Percentiles rank a stretch among this genome's conserved stretches.
Conservation (phyloP, 1,284 basidiomycete genomes). For the Tilletia setariae region DNA sequence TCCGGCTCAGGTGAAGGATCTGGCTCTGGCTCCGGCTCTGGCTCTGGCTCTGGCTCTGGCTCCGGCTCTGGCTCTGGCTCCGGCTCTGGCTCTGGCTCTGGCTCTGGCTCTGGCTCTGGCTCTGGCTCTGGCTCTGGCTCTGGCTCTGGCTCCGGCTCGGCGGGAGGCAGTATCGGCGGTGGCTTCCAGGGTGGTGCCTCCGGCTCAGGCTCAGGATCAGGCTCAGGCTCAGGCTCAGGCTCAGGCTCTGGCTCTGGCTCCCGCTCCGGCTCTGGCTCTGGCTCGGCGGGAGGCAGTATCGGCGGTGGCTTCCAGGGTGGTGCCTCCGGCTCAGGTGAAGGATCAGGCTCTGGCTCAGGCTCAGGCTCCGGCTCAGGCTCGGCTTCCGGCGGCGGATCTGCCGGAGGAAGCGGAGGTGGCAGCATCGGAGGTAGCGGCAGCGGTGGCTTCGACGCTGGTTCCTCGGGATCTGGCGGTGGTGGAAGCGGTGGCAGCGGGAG, state of each 20-base stretch:
- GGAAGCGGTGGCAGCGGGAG: not conserved
- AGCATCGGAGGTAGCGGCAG: not conserved
- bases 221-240: not conserved
- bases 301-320: constrained; percentile 8
- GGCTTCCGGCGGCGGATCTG: not conserved
- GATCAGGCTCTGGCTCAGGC: not conserved
- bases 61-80: constrained; percentile 15
- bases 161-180: not conserved
- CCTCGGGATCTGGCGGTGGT: not conserved
- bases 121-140: constrained; percentile 16
- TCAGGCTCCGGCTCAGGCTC: not conserved
- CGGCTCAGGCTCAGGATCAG: too few relatives aligned
- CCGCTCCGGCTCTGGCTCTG: constrained; percentile 17
- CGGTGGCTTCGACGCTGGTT: not conserved
- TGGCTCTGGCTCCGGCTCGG: constrained; percentile 14
- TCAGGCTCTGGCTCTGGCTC: constrained; percentile 12
- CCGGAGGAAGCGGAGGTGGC: not conserved
- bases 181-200: not conserved
- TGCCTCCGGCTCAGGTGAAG: constrained; percentile 16
- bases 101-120: not conserved
- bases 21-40: not conserved
- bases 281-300: constrained; percentile 3
- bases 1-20: constrained; percentile 18
- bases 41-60: not conserved
- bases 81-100: not conserved